Percentiles rank a stretch among this genome's conserved stretches.
Conservation (phyloP, 2,329 filamentous ascomycete genomes). For the Paecilomyces formosus region DNA sequence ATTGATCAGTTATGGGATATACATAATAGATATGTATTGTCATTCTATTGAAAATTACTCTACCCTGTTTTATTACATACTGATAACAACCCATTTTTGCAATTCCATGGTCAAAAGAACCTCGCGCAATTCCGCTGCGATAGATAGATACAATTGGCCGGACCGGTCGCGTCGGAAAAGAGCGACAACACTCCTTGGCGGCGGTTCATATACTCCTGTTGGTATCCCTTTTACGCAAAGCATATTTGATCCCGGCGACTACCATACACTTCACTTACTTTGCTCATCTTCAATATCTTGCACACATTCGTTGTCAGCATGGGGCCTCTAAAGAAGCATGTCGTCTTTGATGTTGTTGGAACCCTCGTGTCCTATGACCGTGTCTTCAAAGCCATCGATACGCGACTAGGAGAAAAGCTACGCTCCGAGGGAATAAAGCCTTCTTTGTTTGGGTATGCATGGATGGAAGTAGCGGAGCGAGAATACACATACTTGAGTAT, state of each 20-base stretch:
- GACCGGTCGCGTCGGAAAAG: background rate
- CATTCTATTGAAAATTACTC: background rate
- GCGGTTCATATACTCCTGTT: background rate
- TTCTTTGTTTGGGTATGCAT: conserved; percentile 34
- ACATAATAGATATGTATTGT: background rate
- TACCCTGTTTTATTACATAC: background rate
- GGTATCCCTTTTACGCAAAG: background rate
- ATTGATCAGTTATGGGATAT: background rate
- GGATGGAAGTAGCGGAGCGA: conserved; percentile 38
- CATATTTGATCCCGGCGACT: background rate
- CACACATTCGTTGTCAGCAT: background rate
- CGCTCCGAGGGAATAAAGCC: conserved; percentile 24
- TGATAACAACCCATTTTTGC: background rate
- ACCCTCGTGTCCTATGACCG: conserved; percentile 40
- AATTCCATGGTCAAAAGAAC: background rate
- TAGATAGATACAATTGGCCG: background rate
- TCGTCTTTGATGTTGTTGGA: conserved; percentile 48
- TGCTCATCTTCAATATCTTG: background rate
- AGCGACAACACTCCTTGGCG: background rate
- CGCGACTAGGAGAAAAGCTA: conserved; percentile 30
- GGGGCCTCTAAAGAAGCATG: conserved; percentile 28
- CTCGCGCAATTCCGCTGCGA: background rate
- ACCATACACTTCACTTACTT: background rate
- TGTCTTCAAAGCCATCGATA: conserved; percentile 31
- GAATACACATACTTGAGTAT: conserved; percentile 41